These are phyloP conservation scores for Ophioceras dolichostomum DNA, from an alignment of 2,329 filamentous ascomycete species.

Conservation along the genomic window DNA sequence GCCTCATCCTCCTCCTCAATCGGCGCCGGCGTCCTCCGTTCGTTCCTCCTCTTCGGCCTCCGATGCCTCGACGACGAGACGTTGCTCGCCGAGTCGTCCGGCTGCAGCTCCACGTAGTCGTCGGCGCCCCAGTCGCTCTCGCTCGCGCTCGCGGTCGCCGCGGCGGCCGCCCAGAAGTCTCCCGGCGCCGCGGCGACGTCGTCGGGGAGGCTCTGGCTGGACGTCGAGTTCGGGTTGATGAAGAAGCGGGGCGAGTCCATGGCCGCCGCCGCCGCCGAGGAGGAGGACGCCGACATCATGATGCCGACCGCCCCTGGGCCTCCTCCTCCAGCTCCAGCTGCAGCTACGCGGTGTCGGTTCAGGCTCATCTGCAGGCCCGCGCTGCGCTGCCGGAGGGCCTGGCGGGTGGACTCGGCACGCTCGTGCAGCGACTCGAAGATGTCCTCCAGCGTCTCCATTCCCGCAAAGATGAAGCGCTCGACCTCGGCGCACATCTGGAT, in stretches of 20 bases:
- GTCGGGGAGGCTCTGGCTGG: constrained; percentile 30
- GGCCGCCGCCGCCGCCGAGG: not conserved
- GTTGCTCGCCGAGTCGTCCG: constrained; percentile 72
- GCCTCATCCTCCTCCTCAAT: constrained; percentile 58
- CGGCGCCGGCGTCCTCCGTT: constrained; percentile 58
- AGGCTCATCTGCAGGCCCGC: constrained; percentile 60
- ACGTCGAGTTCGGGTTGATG: constrained; percentile 7
- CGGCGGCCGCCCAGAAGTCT: too few species aligned
- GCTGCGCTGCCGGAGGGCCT: constrained; percentile 66
- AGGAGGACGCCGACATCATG: constrained; percentile 17
- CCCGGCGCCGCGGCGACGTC: not conserved
- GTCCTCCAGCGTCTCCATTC: constrained; percentile 91
- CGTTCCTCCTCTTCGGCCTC: constrained; percentile 53
- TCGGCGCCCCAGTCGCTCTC: constrained; percentile 49
- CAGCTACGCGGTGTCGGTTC: constrained; percentile 36
- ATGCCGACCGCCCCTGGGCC: constrained; percentile 17
- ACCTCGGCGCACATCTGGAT: constrained; percentile 83
- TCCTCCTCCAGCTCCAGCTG: not conserved
- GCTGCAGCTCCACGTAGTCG: constrained; percentile 48
- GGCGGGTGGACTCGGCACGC: constrained; percentile 70
- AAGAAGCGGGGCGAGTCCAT: not conserved
- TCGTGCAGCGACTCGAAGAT: constrained; percentile 86
- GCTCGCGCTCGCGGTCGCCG: constrained; percentile 14
- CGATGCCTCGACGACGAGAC: constrained; percentile 60
- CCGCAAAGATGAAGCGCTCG: constrained; percentile 82